Conservation (phyloP, 768 basidiomycete genomes). For the Pulveroboletus sp. region DNA sequence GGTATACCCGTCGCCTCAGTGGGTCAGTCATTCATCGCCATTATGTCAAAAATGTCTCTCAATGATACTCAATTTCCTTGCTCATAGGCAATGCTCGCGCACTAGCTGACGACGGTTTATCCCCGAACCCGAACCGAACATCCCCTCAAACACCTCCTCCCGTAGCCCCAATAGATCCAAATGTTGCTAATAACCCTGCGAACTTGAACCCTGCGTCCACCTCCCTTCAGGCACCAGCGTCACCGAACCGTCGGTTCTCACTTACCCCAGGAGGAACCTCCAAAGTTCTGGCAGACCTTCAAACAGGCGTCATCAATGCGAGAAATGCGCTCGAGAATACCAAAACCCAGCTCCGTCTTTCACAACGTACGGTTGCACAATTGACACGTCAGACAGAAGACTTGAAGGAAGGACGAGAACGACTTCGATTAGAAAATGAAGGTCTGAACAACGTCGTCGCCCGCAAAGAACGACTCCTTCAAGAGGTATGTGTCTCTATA, state of each 20-base stretch:
- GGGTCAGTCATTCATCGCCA: conserved; percentile 47
- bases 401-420: conserved; percentile 81
- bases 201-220: conserved; percentile 35
- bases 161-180: conserved; percentile 36
- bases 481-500: conserved; percentile 57
- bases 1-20: conserved; percentile 79
- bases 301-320: conserved; percentile 77
- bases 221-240: conserved; percentile 42
- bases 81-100: conserved; percentile 76
- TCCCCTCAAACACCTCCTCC: conserved; percentile 30
- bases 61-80: conserved; percentile 15
- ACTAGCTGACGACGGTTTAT: conserved; percentile 69
- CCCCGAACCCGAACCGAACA: conserved; percentile 32
- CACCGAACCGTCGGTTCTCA: conserved; percentile 55
- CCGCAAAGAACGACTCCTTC: conserved; percentile 80
- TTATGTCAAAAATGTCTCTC: conserved; percentile 9
- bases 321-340: conserved; percentile 84
- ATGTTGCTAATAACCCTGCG: conserved; percentile 21
- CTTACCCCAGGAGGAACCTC: conserved; percentile 79
- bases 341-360: conserved; percentile 74
- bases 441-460: conserved; percentile 85
- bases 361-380: conserved; percentile 81
- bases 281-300: conserved; percentile 84
- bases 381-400: conserved; percentile 86
- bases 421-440: conserved; percentile 82